Conservation (phyloP, 2,329 filamentous ascomycete species). For the Berkeleyomyces rouxiae region DNA sequence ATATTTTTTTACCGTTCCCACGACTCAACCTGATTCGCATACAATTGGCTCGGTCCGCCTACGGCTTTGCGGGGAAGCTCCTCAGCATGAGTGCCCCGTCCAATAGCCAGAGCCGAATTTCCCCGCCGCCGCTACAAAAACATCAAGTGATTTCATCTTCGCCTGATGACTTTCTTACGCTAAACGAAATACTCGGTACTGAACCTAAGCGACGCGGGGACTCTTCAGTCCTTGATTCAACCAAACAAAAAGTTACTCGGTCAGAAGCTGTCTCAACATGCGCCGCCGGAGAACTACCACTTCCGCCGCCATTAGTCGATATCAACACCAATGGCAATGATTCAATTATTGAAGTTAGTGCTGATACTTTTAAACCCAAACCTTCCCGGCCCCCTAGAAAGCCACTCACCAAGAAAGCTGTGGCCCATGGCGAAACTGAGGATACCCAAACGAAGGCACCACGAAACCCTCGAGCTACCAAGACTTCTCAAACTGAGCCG, state of each 20-base stretch:
- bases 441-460: slow-evolving; percentile 1
- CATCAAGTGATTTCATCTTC: slow-evolving; percentile 4
- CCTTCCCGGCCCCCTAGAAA: not conserved
- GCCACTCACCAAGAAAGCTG: not conserved
- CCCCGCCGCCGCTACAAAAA: not conserved
- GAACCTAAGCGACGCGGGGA: not conserved
- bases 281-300: not conserved
- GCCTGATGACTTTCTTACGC: not conserved
- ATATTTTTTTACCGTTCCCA: not conserved
- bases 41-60: not conserved
- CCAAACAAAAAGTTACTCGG: not conserved
- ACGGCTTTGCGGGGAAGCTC: not conserved
- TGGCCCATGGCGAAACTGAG: not conserved
- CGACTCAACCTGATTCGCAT: not conserved
- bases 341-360: slow-evolving; percentile 8
- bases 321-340: slow-evolving; percentile 3
- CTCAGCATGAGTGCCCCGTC: not conserved
- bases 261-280: not conserved
- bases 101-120: not conserved
- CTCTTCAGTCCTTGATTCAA: not conserved
- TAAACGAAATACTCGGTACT: not conserved
- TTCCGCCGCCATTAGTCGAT: not conserved
- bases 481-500: not conserved
- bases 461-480: not conserved
- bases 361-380: not conserved